Conservation (phyloP, 805 yeast species). For the Martiniozyma abietophila region DNA sequence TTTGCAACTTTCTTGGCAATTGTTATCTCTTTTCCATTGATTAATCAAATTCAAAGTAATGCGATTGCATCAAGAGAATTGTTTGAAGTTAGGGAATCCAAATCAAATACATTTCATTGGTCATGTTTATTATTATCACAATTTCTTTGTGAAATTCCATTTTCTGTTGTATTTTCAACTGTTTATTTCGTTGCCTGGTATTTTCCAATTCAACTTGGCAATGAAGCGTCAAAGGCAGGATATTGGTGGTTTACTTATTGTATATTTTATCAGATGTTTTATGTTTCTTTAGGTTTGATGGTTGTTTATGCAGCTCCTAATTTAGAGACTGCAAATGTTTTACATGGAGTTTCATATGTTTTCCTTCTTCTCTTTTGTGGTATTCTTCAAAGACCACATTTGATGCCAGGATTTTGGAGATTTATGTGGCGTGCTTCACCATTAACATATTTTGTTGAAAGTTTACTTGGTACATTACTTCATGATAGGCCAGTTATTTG, state of each 20-base stretch:
- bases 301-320: conserved; percentile 53
- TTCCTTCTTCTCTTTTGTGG: conserved; percentile 61
- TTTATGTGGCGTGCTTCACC: conserved; percentile 75
- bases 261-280: conserved; percentile 36
- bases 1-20: conserved; percentile 45
- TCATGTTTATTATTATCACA: conserved; percentile 45
- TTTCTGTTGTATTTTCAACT: conserved; percentile 39
- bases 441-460: conserved; percentile 57
- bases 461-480: conserved; percentile 37
- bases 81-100: conserved; percentile 61
- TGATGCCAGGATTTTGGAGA: conserved; percentile 77
- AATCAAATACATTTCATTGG: conserved; percentile 72
- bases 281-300: conserved; percentile 43
- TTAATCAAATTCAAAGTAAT: conserved; percentile 55
- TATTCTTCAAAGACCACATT: conserved; percentile 45
- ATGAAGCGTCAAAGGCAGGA: conserved; percentile 35
- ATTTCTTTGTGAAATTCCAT: conserved; percentile 52
- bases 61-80: conserved; percentile 51
- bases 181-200: conserved; percentile 35
- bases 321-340: conserved; percentile 56
- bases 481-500: conserved; percentile 48
- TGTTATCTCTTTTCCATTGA: conserved; percentile 47
- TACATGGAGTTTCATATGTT: conserved; percentile 46
- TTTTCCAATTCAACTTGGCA: conserved; percentile 28
- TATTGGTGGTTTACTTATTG: conserved; percentile 31